Base-by-base conservation (phyloP, 1,139 yeast species). In the Ogataea hybrid region DNA sequence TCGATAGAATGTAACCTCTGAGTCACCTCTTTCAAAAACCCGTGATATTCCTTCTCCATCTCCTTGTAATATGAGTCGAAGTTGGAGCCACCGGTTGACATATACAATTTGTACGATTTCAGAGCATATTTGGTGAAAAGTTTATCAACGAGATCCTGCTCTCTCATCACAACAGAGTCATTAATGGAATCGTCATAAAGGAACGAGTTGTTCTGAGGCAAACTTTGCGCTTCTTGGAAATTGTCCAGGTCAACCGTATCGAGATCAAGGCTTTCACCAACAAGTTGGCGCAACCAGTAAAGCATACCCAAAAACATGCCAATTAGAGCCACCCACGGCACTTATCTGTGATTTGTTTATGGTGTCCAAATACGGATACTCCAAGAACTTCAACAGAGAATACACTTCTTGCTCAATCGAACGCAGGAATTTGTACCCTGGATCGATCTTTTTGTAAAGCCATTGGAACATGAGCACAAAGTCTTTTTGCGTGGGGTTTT, bases 311-410 rank as follows among this genome's bases (percentile, higher is more conserved):
- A 87, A 84, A 17, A 77, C 75, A 14, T 88, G 90, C 97, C 97
- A 88, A 55, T 83, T 83, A 45, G 84, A 84, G 1, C 96, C 95
- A 2, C 96, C 96, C 6, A 88, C 96, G 0, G 96, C 96, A 37
- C 90, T 81, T 25, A 89, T 81, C 59, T 87, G 95, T 1, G 92
- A 82, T 56, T 89, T 79, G 61, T 83, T 85, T 34, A 89, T 81
- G 0, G 85, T 71, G 33, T 86, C 95, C 44, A 88, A 62, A 60
- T 83, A 87, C 1, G 97, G 97, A 57, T 89, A 90, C 40, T 77
- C 77, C 48, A 88, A 63, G 25, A 72, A 71, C 56, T 79, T 81
- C 51, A 90, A 65, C 12, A 87, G 66, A 16, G 75, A 71, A 52
- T 81, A 82, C 9, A 89, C 86, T 49, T 90, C 97, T 41, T 77